These are phyloP conservation scores for Veloporphyrellus conicus DNA, from an alignment of 1,284 basidiomycete species.

Conservation along the genomic window DNA sequence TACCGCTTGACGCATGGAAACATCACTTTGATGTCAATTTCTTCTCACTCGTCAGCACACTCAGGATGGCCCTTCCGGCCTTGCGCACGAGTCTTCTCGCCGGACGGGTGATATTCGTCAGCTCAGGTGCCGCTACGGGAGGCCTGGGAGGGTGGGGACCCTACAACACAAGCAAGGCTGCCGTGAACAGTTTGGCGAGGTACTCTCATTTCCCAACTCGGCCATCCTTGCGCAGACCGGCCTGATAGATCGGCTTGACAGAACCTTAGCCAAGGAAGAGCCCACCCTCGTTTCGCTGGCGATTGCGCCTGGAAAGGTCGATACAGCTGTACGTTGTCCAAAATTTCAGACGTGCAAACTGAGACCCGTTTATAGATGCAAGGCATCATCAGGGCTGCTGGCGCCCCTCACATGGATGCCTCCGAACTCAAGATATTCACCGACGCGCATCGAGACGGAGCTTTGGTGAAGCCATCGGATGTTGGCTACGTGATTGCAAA, in stretches of 20 bases:
- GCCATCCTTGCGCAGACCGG: not conserved
- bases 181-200: slow-evolving; percentile 81
- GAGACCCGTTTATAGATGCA: slow-evolving; percentile 59
- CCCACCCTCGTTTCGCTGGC: slow-evolving; percentile 68
- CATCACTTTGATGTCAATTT: slow-evolving; percentile 77
- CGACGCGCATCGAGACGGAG: slow-evolving; percentile 56
- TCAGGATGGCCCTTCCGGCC: slow-evolving; percentile 62
- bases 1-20: slow-evolving; percentile 52
- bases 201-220: slow-evolving; percentile 21
- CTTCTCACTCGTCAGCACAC: slow-evolving; percentile 69
- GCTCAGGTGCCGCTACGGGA: slow-evolving; percentile 75
- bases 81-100: slow-evolving; percentile 57
- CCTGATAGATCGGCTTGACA: slow-evolving; percentile 31
- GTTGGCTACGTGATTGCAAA: slow-evolving; percentile 73
- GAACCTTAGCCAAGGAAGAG: slow-evolving; percentile 82
- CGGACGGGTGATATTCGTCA: slow-evolving; percentile 74
- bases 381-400: slow-evolving; percentile 45
- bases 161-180: slow-evolving; percentile 80
- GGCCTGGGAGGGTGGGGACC: slow-evolving; percentile 68
- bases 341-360: not conserved
- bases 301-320: slow-evolving; percentile 80
- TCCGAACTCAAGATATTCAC: slow-evolving; percentile 56
- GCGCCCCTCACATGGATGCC: slow-evolving; percentile 47
- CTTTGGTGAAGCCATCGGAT: slow-evolving; percentile 66
- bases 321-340: slow-evolving; percentile 52